Percentiles rank a stretch among this genome's conserved stretches.
phyloP scores from a whole-genome alignment of 305 asterid genomes.

The Fraxinus sp. region DNA sequence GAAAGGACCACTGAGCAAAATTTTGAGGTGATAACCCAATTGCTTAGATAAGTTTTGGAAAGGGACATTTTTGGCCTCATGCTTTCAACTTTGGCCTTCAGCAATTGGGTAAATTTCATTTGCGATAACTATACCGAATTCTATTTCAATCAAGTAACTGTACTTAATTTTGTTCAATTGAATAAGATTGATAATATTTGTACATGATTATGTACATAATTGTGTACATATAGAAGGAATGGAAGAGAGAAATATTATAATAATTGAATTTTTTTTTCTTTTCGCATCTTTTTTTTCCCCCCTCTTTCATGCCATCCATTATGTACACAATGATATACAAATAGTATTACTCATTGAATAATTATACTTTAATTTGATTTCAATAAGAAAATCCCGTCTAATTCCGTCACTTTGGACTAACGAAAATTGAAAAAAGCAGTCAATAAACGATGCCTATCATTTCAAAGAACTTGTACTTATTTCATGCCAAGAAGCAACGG shows the following conservation, averaged over 20 bases:
- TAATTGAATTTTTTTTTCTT: neutral
- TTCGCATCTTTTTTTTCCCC: neutral
- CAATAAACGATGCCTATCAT: neutral
- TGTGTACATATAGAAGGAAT: neutral
- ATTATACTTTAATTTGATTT: neutral
- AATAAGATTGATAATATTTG: neutral
- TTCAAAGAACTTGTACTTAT: neutral
- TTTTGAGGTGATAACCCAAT: constrained; percentile 14
- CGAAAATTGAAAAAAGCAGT: neutral
- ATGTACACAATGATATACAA: neutral
- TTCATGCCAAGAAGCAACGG: neutral
- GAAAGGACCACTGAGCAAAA: constrained; percentile 30
- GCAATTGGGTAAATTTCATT: constrained; percentile 14
- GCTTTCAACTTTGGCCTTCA: constrained; percentile 44
- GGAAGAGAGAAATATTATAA: neutral
- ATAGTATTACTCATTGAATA: neutral
- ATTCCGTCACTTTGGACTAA: neutral
- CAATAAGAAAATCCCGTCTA: neutral
- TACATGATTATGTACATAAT: neutral
- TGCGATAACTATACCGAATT: neutral
- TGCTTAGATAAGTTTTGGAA: neutral
- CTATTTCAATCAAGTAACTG: neutral
- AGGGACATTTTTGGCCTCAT: constrained; percentile 29
- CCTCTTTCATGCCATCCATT: neutral
- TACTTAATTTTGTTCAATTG: neutral